Evolutionary conservation across 176 grass and related monocot genomes (phyloP).

Genomic region (Bothriochloa decipiens): DNA sequence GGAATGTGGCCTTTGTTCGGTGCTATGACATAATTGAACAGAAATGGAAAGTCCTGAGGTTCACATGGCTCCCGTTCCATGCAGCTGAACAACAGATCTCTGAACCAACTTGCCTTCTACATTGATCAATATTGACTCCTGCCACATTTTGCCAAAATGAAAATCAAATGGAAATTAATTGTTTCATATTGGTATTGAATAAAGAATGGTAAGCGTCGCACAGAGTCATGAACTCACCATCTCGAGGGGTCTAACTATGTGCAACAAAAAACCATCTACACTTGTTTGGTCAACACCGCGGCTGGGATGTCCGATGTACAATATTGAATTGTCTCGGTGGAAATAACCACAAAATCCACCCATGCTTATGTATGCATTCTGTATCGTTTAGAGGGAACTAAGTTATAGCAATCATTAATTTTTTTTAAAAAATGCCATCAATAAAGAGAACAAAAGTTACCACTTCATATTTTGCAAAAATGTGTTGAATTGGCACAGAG

Average conservation of each 20-base stretch:
- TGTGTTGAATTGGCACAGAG: neutral
- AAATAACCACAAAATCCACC: slow-evolving; percentile 43
- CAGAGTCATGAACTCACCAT: slow-evolving; percentile 40
- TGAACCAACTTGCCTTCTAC: slow-evolving; percentile 49
- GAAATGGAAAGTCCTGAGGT: neutral
- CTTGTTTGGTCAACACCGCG: neutral
- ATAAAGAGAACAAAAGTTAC: slow-evolving; percentile 28
- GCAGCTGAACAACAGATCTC: slow-evolving; percentile 33
- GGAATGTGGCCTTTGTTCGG: neutral
- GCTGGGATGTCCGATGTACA: slow-evolving; percentile 39
- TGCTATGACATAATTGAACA: neutral
- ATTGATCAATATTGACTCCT: slow-evolving; percentile 42
- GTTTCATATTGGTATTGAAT: slow-evolving; percentile 3
- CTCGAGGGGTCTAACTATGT: slow-evolving; percentile 40
- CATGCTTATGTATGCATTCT: slow-evolving; percentile 45
- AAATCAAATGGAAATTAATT: slow-evolving; percentile 1
- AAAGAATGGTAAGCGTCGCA: neutral
- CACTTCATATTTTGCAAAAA: slow-evolving; percentile 54
- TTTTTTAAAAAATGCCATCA: neutral
- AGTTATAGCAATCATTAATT: neutral
- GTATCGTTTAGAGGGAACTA: neutral
- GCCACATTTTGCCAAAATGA: neutral
- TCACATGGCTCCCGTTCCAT: slow-evolving; percentile 35
- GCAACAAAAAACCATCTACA: slow-evolving; percentile 48
- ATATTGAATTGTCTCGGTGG: slow-evolving; percentile 30